Evolutionary conservation across 2,329 filamentous ascomycete species (phyloP), one percentile per base, ranked within the genome.

Genomic region (Neopestalotiopsis rosae): DNA sequence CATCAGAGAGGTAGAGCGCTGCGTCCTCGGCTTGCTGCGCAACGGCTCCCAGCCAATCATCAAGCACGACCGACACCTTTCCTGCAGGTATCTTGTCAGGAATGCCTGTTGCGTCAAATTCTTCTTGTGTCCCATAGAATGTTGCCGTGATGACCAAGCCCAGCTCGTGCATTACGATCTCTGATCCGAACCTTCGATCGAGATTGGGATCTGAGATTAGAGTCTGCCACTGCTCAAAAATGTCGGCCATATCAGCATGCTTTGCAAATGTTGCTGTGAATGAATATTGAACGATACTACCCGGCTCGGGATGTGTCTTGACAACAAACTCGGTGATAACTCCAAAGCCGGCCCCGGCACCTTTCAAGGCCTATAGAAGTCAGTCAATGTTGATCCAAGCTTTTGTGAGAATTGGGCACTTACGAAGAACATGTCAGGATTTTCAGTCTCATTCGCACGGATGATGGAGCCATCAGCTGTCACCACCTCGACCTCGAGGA

Each of bases 1-100:
- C 68, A 13, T 85, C 83, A 77, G 81, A 82, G 71, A 86, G 77
- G 75, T 81, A 81, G 4, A 89, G 79, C 0, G 79, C 84, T 13
- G 82, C 82, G 49, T 83, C 81, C 70, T 89, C 83, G 13, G 85
- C 86, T 69, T 85, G 82, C 58, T 87, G 82, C 0, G 84, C 82
- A 5, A 92, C 80, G 61, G 89, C 82, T 6, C 83, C 89, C 24
- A 92, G 80, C 89, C 90, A 93, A 79, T 91, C 88, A 56, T 86
- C 84, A 28, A 89, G 72, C n/a, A 86, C 82, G 5, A 88, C 73
- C 10, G 85, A 81, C 4, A 81, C 72, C 12, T 76, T 76, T 5
- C 81, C 80, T 9, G 74, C 73, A 1, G 87, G 87, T 2, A 90
- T 83, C 67, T 78, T 81, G 24, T 77, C 74, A 2, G 81, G 78